Conservation (phyloP, 441 rosid genomes). For the Adansonia rubrostipa region DNA sequence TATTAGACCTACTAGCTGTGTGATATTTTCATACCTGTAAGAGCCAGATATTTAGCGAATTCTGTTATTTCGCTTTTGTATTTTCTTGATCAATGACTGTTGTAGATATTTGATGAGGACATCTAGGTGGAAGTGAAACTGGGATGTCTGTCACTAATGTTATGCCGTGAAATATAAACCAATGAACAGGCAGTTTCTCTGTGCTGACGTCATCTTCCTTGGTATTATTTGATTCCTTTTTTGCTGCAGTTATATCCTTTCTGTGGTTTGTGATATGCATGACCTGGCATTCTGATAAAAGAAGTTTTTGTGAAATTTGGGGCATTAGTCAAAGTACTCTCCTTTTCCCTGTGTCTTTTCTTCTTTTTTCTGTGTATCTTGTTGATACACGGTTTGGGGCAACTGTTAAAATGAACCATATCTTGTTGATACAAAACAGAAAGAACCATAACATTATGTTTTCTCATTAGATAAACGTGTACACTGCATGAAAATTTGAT, state of each 20-base stretch:
- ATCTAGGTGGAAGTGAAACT: not conserved
- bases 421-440: not conserved
- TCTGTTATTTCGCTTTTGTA: not conserved
- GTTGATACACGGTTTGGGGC: not conserved
- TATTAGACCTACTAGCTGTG: not conserved
- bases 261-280: conserved; percentile 2
- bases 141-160: not conserved
- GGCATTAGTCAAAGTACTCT: not conserved
- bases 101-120: not conserved
- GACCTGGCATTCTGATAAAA: not conserved
- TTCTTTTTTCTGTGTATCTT: not conserved
- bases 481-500: too few relatives aligned
- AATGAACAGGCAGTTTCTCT: not conserved
- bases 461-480: not conserved
- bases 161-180: not conserved
- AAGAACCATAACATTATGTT: not conserved
- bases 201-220: not conserved
- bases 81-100: not conserved
- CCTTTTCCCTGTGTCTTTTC: not conserved
- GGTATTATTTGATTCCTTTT: not conserved
- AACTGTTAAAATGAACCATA: too few relatives aligned
- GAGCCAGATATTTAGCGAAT: not conserved
- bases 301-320: not conserved
- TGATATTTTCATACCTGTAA: not conserved
- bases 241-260: not conserved